Percentiles rank a stretch among this genome's conserved stretches.
phyloP scores from a whole-genome alignment of 306 rosid species.

The Echinosophora koreensis region DNA sequence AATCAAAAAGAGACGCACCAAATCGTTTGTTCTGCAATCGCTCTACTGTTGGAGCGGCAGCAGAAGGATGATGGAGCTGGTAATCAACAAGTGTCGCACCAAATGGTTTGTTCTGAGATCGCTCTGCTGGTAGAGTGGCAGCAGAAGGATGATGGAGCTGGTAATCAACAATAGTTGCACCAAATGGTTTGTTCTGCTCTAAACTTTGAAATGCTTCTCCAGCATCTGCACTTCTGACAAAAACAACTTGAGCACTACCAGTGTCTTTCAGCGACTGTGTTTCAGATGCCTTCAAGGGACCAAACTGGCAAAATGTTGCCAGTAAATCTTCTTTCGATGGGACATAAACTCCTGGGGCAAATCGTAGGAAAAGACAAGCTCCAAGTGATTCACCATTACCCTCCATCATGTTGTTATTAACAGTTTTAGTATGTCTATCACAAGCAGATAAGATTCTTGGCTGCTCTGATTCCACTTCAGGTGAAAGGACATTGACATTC shows the following conservation, averaged over 20 bases:
- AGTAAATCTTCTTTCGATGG: slow-evolving; percentile 77
- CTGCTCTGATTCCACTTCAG: slow-evolving; percentile 44
- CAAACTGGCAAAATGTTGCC: slow-evolving; percentile 73
- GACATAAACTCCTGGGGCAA: slow-evolving; percentile 62
- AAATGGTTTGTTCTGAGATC: slow-evolving; percentile 58
- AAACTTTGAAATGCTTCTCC: slow-evolving; percentile 64
- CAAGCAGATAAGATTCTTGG: slow-evolving; percentile 44
- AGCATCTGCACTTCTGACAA: slow-evolving; percentile 67
- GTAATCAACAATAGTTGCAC: slow-evolving; percentile 59
- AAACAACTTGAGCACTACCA: slow-evolving; percentile 66
- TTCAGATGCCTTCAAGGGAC: slow-evolving; percentile 78
- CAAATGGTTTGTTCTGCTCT: slow-evolving; percentile 67
- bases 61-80: slow-evolving; percentile 63
- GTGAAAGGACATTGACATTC: slow-evolving; percentile 46
- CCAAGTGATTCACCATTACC: slow-evolving; percentile 52
- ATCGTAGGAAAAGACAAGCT: slow-evolving; percentile 70
- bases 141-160: slow-evolving; percentile 60
- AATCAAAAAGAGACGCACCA: slow-evolving; percentile 58
- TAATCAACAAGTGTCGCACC: slow-evolving; percentile 58
- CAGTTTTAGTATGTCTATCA: slow-evolving; percentile 39
- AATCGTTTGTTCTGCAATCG: slow-evolving; percentile 59
- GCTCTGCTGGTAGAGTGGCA: slow-evolving; percentile 22
- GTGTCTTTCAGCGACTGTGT: slow-evolving; percentile 58
- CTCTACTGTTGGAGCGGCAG: slow-evolving; percentile 23
- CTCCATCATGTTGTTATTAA: slow-evolving; percentile 44